A percentile compares a stretch with the other conserved stretches of the same genome.
phyloP scores from a whole-genome alignment of 192 early-diverging fungal species.

The Thamnidium elegans region DNA sequence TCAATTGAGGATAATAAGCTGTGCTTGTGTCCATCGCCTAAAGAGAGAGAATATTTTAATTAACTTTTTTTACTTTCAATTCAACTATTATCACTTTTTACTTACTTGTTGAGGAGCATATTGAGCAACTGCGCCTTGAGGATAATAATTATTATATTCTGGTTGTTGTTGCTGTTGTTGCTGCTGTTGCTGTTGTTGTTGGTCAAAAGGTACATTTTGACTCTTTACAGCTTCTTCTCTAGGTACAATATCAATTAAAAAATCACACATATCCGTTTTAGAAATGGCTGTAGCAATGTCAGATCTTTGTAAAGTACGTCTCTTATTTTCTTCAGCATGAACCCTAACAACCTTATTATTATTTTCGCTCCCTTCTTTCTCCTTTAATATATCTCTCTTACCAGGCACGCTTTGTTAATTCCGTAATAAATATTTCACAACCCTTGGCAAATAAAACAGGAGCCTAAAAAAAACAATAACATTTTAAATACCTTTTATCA shows the following conservation, averaged over 20 bases:
- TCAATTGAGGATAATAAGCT: background rate
- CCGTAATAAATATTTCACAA: conserved; percentile 95
- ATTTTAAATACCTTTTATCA: background rate
- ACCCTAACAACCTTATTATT: conserved; percentile 49
- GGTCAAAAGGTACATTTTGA: background rate
- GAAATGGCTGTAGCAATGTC: conserved; percentile 87
- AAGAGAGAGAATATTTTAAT: too few relatives aligned
- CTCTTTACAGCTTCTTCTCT: conserved; percentile 62
- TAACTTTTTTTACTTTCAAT: too few relatives aligned
- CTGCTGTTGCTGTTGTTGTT: conserved; percentile 14
- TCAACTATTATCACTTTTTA: too few relatives aligned
- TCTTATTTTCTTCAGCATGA: conserved; percentile 94
- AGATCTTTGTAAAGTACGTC: conserved; percentile 87
- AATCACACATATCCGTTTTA: conserved; percentile 94
- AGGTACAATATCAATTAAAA: conserved; percentile 97
- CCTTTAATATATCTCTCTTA: conserved; percentile 23
- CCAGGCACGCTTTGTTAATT: conserved; percentile 82
- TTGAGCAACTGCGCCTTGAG: background rate
- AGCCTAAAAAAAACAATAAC: conserved; percentile 52
- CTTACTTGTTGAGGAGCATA: conserved; percentile 4
- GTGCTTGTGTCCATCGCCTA: background rate
- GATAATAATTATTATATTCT: conserved; percentile 6
- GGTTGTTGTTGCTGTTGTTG: conserved; percentile 4
- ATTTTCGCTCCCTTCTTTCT: background rate
- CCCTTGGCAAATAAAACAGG: conserved; percentile 95